Evolutionary conservation across 768 basidiomycete genomes (phyloP).

Genomic region (Fomitopsis serialis): DNA sequence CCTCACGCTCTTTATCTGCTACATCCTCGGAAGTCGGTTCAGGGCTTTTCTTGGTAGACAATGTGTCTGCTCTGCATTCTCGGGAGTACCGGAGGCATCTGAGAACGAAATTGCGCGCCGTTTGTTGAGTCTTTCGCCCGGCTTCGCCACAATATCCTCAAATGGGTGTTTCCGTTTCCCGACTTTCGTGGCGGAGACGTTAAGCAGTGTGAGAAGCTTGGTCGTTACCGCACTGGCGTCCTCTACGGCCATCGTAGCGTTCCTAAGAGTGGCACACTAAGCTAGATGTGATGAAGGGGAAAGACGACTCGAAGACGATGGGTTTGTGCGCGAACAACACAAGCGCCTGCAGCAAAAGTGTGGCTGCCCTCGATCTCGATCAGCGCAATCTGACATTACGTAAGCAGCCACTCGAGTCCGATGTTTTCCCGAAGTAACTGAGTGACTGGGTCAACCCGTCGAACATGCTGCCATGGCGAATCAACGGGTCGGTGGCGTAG

Average conservation of each 20-base stretch:
- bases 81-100: slow-evolving; percentile 3
- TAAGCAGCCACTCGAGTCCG: no score
- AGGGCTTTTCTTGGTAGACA: neutral
- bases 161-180: slow-evolving; percentile 45
- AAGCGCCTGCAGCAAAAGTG: no score
- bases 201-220: slow-evolving; percentile 80
- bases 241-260: slow-evolving; percentile 19
- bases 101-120: slow-evolving; percentile 36
- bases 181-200: slow-evolving; percentile 78
- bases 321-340: no score
- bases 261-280: no score
- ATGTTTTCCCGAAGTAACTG: no score
- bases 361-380: no score
- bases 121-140: slow-evolving; percentile 64
- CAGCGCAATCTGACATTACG: no score
- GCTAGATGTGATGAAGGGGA: no score
- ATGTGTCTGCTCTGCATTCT: neutral
- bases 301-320: no score
- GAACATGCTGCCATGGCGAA: no score
- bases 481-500: slow-evolving; percentile 57
- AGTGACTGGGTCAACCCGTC: no score
- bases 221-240: slow-evolving; percentile 58
- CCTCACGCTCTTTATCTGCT: slow-evolving; percentile 11
- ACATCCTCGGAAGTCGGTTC: slow-evolving; percentile 14
- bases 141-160: slow-evolving; percentile 32